A percentile compares a stretch with the other conserved stretches of the same genome.
phyloP scores from a whole-genome alignment of 1,139 yeast species.

The Scheffersomyces quercinus region DNA sequence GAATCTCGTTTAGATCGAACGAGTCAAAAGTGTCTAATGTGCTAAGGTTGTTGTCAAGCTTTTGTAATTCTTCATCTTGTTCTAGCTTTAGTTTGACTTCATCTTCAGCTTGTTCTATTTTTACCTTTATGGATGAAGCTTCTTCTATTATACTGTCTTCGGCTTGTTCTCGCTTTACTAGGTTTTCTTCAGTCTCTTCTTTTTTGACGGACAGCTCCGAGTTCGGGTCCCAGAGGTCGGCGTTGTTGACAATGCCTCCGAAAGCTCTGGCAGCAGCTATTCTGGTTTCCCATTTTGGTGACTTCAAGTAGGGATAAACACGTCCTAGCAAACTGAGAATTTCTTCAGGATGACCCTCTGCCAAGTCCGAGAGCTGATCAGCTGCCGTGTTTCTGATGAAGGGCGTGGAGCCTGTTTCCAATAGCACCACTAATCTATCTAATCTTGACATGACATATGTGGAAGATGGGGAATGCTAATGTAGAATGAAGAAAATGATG shows the following conservation, averaged over 20 bases:
- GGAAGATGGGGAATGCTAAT: too few relatives aligned
- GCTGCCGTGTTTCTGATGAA: slow-evolving; percentile 96
- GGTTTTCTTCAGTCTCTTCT: slow-evolving; percentile 18
- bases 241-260: slow-evolving; percentile 86
- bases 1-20: slow-evolving; percentile 64
- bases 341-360: slow-evolving; percentile 94
- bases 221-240: slow-evolving; percentile 86
- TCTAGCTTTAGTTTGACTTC: slow-evolving; percentile 36
- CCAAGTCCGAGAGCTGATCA: slow-evolving; percentile 92
- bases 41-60: slow-evolving; percentile 47
- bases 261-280: slow-evolving; percentile 93
- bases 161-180: slow-evolving; percentile 11
- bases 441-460: slow-evolving; percentile 43
- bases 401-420: slow-evolving; percentile 95
- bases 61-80: slow-evolving; percentile 48
- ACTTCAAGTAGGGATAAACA: slow-evolving; percentile 84
- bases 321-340: slow-evolving; percentile 78
- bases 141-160: slow-evolving; percentile 4
- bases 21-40: slow-evolving; percentile 57
- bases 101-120: slow-evolving; percentile 24
- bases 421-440: slow-evolving; percentile 72
- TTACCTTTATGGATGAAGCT: slow-evolving; percentile 15
- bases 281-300: slow-evolving; percentile 94
- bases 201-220: slow-evolving; percentile 25
- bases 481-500: too few relatives aligned